Evolutionary conservation across 345 rosid genomes (phyloP), one percentile per base, ranked within the genome.

Genomic region (Jatropha curcas): DNA sequence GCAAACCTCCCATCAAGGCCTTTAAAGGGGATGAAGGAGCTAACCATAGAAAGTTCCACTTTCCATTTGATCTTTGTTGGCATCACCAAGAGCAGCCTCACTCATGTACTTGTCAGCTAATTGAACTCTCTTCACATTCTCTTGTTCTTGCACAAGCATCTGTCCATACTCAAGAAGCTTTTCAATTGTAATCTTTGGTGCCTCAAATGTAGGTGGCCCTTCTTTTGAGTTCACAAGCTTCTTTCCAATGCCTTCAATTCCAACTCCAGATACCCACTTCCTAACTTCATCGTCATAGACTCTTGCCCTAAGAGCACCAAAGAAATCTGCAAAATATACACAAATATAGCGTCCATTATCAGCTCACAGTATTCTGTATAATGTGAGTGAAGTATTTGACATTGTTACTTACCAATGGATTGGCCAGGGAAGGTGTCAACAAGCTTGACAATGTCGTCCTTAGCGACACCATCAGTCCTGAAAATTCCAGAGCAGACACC

Each of bases 271-370:
- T 2, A 94, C 67, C 86, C 95, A 90, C 82, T 94, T 94, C 84
- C 97, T 92, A 84, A 94, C 98, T 85, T 90, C 98, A 52, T 94
- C 98, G 13, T 94, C 98, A 70, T 92, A 94, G 30, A 94, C 98
- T 83, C 98, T 84, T 9, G 98, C 96, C 89, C 98, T 88, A 71
- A 94, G 72, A 0, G 98, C 98, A 37, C 98, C 97, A 5, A 92
- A 94, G 90, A 94, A 94, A 77, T 94, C 97, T 93, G 78, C 76
- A 70, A 62, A 69, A 4, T 16, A 0, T 17, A 67, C 41, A 53
- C 33, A 5, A n/a, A n/a, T n/a, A n/a, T n/a, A n/a, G n/a, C n/a
- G n/a, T n/a, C n/a, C n/a, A n/a, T n/a, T n/a, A n/a, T n/a, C n/a
- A n/a, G n/a, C n/a, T n/a, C n/a, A n/a, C n/a, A n/a, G n/a, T n/a